Conservation (phyloP, 192 early-diverging fungal species). For the Coemansia sp. region DNA sequence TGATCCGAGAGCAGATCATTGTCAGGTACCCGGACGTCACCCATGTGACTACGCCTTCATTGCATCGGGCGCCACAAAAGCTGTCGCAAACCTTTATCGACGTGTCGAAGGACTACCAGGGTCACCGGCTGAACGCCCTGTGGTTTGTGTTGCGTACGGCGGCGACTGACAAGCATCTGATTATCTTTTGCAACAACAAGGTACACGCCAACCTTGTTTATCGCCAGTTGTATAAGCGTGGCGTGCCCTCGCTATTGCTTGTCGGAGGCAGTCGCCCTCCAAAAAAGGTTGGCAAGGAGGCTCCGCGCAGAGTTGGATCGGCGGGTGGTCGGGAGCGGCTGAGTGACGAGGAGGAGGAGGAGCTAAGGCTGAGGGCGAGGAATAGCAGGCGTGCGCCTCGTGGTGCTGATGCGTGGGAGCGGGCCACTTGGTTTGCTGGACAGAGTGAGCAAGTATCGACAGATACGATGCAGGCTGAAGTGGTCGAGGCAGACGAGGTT, state of each 20-base stretch:
- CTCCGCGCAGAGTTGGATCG: background rate
- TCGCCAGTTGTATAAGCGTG: conserved; percentile 60
- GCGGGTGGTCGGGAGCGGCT: background rate
- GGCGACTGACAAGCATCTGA: conserved; percentile 66
- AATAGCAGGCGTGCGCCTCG: conserved; percentile 9
- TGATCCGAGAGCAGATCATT: conserved; percentile 66
- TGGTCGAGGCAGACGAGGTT: background rate
- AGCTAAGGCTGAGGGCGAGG: background rate
- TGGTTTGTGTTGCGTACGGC: conserved; percentile 71
- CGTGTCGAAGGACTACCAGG: conserved; percentile 65
- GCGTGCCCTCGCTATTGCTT: conserved; percentile 59
- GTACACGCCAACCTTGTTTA: conserved; percentile 62
- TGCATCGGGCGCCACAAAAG: conserved; percentile 79
- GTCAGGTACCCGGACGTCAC: conserved; percentile 61
- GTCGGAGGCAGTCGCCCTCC: conserved; percentile 38
- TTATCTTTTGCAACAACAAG: conserved; percentile 90
- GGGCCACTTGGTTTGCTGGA: conserved; percentile 30
- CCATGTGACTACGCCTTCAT: conserved; percentile 76
- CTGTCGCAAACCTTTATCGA: conserved; percentile 83
- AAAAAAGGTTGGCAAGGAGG: background rate
- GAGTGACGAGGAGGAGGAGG: conserved; percentile 1
- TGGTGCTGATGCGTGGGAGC: conserved; percentile 36
- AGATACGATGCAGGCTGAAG: background rate
- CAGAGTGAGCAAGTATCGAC: conserved; percentile 17
- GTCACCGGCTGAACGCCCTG: conserved; percentile 72